These are phyloP conservation scores for Spinacia oleracea DNA, from an alignment of 179 eudicot genomes.

Conservation along the genomic window DNA sequence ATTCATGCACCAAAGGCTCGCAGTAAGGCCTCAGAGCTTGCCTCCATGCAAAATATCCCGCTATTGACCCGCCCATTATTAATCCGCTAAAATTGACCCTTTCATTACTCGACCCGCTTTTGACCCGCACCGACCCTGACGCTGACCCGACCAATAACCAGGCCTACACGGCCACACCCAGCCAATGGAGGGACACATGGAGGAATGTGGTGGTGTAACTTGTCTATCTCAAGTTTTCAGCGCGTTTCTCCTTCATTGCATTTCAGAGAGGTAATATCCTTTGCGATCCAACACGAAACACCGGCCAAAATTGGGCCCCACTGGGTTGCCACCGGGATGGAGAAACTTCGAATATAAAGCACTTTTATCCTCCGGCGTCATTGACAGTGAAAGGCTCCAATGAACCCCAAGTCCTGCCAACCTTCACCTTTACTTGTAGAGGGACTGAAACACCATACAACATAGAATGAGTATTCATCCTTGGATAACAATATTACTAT, in stretches of 20 bases:
- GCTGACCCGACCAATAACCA: too few species aligned
- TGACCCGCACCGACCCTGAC: too few species aligned
- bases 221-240: background rate
- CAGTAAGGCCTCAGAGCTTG: background rate
- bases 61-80: too few species aligned
- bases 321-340: background rate
- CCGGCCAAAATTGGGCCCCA: background rate
- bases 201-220: background rate
- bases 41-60: background rate
- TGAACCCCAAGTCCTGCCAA: slow-evolving; percentile 92
- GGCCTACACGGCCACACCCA: background rate
- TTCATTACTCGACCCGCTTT: too few species aligned
- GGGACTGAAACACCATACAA: slow-evolving; percentile 58
- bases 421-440: slow-evolving; percentile 74
- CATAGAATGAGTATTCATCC: background rate
- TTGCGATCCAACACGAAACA: background rate
- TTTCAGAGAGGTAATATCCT: background rate
- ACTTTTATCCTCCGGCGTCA: slow-evolving; percentile 17
- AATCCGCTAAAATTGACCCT: too few species aligned
- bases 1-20: background rate
- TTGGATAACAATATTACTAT: background rate
- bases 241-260: background rate
- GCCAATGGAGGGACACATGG: background rate
- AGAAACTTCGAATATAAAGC: background rate
- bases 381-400: slow-evolving; percentile 62